A percentile compares a stretch with the other conserved stretches of the same genome.
Conservation (phyloP, 1,284 basidiomycete genomes). For the Cutaneotrichosporon sp. region DNA sequence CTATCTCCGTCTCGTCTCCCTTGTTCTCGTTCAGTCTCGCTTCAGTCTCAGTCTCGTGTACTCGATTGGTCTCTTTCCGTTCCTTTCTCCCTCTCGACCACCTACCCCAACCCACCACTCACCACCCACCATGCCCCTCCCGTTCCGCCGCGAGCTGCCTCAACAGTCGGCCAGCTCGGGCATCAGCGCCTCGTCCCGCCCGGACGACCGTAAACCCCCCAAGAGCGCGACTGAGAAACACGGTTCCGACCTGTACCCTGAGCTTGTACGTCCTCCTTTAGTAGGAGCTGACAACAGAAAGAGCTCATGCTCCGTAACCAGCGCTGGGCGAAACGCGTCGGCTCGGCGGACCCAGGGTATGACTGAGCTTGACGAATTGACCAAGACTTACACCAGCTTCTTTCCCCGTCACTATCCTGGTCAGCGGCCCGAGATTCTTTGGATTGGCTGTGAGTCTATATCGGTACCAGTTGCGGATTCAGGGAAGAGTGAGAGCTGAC, state of each 20-base stretch:
- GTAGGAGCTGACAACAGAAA: constrained; percentile 17
- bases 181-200: background rate
- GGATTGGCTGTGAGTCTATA: constrained; percentile 47
- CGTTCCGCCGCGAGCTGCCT: constrained; percentile 8
- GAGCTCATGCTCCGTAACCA: constrained; percentile 28
- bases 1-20: background rate
- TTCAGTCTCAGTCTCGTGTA: background rate
- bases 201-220: background rate
- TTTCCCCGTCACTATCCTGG: constrained; percentile 47
- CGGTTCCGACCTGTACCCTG: constrained; percentile 4
- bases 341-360: constrained; percentile 19
- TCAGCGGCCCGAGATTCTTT: constrained; percentile 50
- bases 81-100: background rate
- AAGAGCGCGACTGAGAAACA: constrained; percentile 6
- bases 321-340: constrained; percentile 23
- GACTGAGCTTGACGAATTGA: background rate
- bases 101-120: too few relatives aligned
- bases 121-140: constrained; percentile 4
- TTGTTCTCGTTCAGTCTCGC: background rate
- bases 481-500: constrained; percentile 2
- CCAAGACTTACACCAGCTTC: constrained; percentile 32
- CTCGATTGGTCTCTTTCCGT: background rate
- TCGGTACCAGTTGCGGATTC: background rate
- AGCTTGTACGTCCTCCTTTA: constrained; percentile 4
- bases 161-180: background rate